Evolutionary conservation across 2,329 filamentous ascomycete genomes (phyloP), one percentile per base, ranked within the genome.

Genomic region (Ceratocystis lukuohia): DNA sequence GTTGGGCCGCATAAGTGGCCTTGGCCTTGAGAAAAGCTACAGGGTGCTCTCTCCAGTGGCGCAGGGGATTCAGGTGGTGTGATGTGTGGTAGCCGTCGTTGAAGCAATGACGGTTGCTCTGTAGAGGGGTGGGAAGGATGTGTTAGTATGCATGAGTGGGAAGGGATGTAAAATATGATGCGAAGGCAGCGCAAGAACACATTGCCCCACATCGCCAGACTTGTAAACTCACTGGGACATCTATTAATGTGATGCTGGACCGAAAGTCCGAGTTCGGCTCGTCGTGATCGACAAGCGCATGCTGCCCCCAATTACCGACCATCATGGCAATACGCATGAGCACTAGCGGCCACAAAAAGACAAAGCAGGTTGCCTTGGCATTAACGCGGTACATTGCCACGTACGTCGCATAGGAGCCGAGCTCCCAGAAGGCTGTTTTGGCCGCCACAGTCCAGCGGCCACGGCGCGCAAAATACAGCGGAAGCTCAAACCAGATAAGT

Each of bases 291-390:
- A 93, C 88, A 69, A 93, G 86, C 1, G 88, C 88, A 73, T 93
- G 89, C 73, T 93, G 89, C 2, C 88, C 89, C 88, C 88, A 93
- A 72, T 93, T 93, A 1, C 89, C 89, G 6, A 89, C 80, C 89
- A 92, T 93, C 69, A 93, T 74, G 0, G 85, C 88, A 20, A 89
- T 70, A 0, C 89, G 81, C 74, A 92, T 80, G 37, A 87, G 74
- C 1, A 82, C 70, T 22, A 92, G 78, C 0, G 89, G 89, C 1
- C 91, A 72, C 0, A 91, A 71, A 33, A 89, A 80, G 0, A 84
- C 84, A 70, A 87, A 89, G 4, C 83, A 72, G 0, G 87, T 82
- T 0, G 88, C 82, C 1, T 76, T 76, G 22, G 78, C 72, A 73
- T 85, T 82, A 61, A 80, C 74, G 5, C 72, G 75, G 67, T 80